These are phyloP conservation scores for Lenwebbia sp. DNA, from an alignment of 345 rosid species.

Conservation along the genomic window DNA sequence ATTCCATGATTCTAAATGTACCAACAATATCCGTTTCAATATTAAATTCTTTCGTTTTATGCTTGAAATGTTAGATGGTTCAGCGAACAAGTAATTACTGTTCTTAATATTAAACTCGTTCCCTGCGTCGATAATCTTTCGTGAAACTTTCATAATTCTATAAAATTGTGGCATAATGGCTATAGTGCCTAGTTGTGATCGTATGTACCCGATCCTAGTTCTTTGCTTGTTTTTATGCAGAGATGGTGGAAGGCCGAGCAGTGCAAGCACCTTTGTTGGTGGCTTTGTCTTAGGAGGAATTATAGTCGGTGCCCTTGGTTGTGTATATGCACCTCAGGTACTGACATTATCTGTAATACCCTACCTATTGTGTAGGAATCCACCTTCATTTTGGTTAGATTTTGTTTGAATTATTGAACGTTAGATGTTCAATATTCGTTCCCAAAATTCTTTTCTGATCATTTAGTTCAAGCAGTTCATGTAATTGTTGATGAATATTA, in stretches of 20 bases:
- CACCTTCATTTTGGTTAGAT: neutral
- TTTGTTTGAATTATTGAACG: neutral
- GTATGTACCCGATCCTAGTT: neutral
- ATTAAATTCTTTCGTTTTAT: neutral
- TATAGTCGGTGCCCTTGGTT: conserved; percentile 86
- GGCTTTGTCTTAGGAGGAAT: conserved; percentile 89
- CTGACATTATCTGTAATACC: neutral
- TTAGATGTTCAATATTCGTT: neutral
- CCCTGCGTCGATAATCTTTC: neutral
- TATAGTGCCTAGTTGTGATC: neutral
- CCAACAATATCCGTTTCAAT: neutral
- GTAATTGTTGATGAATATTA: neutral
- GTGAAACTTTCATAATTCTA: neutral
- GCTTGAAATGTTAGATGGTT: neutral
- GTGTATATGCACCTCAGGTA: conserved; percentile 95
- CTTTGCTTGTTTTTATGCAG: conserved; percentile 21
- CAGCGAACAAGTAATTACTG: neutral
- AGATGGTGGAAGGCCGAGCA: conserved; percentile 49
- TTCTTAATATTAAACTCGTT: neutral
- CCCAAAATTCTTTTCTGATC: neutral
- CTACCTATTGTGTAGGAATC: neutral
- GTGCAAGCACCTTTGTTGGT: conserved; percentile 64
- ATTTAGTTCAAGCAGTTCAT: neutral
- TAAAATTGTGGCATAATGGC: neutral
- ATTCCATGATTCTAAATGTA: neutral